Conservation (phyloP, 257 asterid genomes). For the Voacanga thouarsii region DNA sequence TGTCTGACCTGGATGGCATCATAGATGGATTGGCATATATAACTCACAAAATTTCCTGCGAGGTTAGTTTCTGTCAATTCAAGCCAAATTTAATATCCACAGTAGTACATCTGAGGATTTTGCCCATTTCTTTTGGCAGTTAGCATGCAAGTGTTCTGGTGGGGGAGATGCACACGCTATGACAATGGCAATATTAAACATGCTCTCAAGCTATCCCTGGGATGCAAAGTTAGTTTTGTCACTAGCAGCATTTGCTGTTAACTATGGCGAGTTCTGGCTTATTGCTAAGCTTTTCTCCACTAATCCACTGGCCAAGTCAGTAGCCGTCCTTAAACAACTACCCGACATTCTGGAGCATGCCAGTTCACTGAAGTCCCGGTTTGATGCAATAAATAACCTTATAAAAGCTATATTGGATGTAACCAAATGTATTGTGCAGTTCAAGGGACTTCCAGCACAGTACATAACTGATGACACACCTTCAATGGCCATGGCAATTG, state of each 20-base stretch:
- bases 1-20: slow-evolving; percentile 37
- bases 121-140: slow-evolving; percentile 31
- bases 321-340: slow-evolving; percentile 54
- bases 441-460: slow-evolving; percentile 49
- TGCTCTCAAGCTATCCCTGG: slow-evolving; percentile 64
- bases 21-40: slow-evolving; percentile 44
- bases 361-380: slow-evolving; percentile 40
- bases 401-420: slow-evolving; percentile 54
- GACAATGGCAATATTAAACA: slow-evolving; percentile 49
- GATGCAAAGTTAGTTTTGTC: slow-evolving; percentile 68
- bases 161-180: slow-evolving; percentile 53
- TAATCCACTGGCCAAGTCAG: slow-evolving; percentile 63
- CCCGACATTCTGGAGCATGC: slow-evolving; percentile 54
- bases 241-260: slow-evolving; percentile 52
- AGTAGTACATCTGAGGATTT: neutral
- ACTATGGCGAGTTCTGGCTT: slow-evolving; percentile 83
- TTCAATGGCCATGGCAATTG: slow-evolving; percentile 37
- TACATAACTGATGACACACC: slow-evolving; percentile 55
- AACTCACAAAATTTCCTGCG: slow-evolving; percentile 57
- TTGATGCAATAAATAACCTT: slow-evolving; percentile 55
- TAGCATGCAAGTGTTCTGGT: slow-evolving; percentile 62
- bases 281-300: slow-evolving; percentile 42
- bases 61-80: slow-evolving; percentile 33
- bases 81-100: neutral
- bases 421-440: slow-evolving; percentile 49